A percentile compares a stretch with the other conserved stretches of the same genome.
phyloP scores from a whole-genome alignment of 768 basidiomycete species.

The Auricularia sp. region DNA sequence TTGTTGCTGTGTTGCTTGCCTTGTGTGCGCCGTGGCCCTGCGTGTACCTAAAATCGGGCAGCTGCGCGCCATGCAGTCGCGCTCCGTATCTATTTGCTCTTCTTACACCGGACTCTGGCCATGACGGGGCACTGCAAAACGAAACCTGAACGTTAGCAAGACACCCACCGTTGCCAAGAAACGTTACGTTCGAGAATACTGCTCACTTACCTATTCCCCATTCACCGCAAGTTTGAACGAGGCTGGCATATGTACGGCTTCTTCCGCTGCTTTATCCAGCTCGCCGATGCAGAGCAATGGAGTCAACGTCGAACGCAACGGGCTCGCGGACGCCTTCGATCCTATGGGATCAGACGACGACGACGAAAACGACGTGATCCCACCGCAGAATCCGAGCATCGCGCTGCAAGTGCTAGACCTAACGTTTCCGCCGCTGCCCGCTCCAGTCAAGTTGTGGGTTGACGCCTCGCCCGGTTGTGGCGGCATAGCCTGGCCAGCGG shows the following conservation, averaged over 20 bases:
- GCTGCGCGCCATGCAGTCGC: neutral
- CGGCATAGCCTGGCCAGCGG: slow-evolving; percentile 87
- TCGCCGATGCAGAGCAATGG: neutral
- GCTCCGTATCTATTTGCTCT: neutral
- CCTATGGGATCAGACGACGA: slow-evolving; percentile 1
- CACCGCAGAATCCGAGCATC: slow-evolving; percentile 10
- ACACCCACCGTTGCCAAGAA: too few species aligned
- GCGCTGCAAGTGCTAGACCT: slow-evolving; percentile 9
- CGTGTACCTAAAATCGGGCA: neutral
- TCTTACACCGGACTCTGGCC: neutral
- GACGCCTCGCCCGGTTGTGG: slow-evolving; percentile 86
- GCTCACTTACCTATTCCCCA: too few species aligned
- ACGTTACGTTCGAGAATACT: too few species aligned
- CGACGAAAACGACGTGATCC: slow-evolving; percentile 8
- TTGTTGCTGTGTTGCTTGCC: neutral
- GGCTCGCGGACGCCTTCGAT: neutral
- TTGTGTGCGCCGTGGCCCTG: neutral
- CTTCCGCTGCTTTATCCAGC: neutral
- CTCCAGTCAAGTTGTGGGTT: slow-evolving; percentile 38
- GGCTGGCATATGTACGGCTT: neutral
- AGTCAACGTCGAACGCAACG: neutral
- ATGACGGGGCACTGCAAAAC: too few species aligned
- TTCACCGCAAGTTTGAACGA: too few species aligned
- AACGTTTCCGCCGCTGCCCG: slow-evolving; percentile 10
- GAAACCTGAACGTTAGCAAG: too few species aligned